Conservation (phyloP, 208 protist genomes). For the Borovskyia barvae region DNA sequence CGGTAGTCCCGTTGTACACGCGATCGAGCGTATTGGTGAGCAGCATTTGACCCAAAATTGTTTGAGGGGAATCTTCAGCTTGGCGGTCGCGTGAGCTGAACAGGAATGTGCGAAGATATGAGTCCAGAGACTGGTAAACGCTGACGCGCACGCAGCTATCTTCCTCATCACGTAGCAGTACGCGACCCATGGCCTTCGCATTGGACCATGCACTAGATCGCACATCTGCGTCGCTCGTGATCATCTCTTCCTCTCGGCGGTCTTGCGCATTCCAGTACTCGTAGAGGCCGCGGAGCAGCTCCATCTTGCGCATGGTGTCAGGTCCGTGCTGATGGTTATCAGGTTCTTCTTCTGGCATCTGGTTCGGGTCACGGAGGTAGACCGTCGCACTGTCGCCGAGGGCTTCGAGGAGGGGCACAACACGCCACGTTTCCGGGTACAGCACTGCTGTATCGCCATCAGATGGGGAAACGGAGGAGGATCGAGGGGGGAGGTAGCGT, state of each 20-base stretch:
- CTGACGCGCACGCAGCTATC: conserved; percentile 67
- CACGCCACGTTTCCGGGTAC: conserved; percentile 22
- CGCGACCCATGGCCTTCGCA: conserved; percentile 43
- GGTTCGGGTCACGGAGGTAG: conserved; percentile 31
- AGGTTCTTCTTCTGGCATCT: conserved; percentile 34
- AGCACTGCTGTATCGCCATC: neutral
- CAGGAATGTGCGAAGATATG: conserved; percentile 64
- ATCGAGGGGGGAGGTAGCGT: conserved; percentile 27
- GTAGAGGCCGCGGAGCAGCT: conserved; percentile 68
- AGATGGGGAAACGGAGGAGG: neutral
- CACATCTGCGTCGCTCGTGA: conserved; percentile 27
- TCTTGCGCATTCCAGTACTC: conserved; percentile 88
- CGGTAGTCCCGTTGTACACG: conserved; percentile 77
- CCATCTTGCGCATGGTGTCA: conserved; percentile 80
- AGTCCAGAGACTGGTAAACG: conserved; percentile 68
- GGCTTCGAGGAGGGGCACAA: conserved; percentile 26
- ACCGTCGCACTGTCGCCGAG: conserved; percentile 31
- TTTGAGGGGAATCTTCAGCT: conserved; percentile 29
- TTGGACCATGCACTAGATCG: conserved; percentile 14
- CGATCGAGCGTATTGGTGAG: conserved; percentile 56
- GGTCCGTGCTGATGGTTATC: conserved; percentile 70
- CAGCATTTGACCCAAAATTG: conserved; percentile 38
- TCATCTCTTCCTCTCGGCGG: conserved; percentile 54
- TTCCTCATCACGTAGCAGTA: conserved; percentile 35
- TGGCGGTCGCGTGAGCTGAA: conserved; percentile 24